Percentiles rank a stretch among this genome's conserved stretches.
These are phyloP conservation scores for Ustilago trichophora DNA, from an alignment of 1,284 basidiomycete genomes.

Conservation along the genomic window DNA sequence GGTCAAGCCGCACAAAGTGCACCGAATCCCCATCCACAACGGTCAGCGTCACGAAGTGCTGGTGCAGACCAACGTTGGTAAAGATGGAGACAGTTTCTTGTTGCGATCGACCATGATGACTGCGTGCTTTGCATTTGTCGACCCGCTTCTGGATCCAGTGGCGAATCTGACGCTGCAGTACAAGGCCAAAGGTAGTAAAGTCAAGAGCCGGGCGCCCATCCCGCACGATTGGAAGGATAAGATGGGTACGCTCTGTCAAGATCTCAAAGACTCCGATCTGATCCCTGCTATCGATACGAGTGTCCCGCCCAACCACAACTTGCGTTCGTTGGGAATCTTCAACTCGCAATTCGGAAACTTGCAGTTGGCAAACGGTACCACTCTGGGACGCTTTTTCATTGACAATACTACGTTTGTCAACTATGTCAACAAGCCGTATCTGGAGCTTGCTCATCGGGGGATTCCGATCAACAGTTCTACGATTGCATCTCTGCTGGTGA, in stretches of 20 bases:
- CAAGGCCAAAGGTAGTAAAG: constrained; percentile 3
- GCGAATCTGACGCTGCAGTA: constrained; percentile 42
- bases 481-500: constrained; percentile 28
- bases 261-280: constrained; percentile 33
- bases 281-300: constrained; percentile 53
- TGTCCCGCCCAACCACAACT: constrained; percentile 19
- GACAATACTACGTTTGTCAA: constrained; percentile 45
- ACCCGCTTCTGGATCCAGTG: constrained; percentile 30
- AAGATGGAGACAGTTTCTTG: constrained; percentile 41
- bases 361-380: constrained; percentile 27
- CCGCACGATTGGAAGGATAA: constrained; percentile 43
- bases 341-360: constrained; percentile 41
- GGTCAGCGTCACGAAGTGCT: constrained; percentile 57
- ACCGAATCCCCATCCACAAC: constrained; percentile 49
- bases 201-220: constrained; percentile 8
- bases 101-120: constrained; percentile 44
- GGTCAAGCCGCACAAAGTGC: constrained; percentile 27
- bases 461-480: constrained; percentile 27
- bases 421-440: constrained; percentile 60
- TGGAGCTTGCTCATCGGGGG: constrained; percentile 37
- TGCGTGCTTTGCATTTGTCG: constrained; percentile 38
- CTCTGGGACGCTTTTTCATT: constrained; percentile 44
- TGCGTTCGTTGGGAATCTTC: constrained; percentile 34
- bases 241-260: constrained; percentile 28
- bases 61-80: constrained; percentile 29